Base-by-base conservation (phyloP, 208 protist genomes). In the Polymyxa betae region DNA sequence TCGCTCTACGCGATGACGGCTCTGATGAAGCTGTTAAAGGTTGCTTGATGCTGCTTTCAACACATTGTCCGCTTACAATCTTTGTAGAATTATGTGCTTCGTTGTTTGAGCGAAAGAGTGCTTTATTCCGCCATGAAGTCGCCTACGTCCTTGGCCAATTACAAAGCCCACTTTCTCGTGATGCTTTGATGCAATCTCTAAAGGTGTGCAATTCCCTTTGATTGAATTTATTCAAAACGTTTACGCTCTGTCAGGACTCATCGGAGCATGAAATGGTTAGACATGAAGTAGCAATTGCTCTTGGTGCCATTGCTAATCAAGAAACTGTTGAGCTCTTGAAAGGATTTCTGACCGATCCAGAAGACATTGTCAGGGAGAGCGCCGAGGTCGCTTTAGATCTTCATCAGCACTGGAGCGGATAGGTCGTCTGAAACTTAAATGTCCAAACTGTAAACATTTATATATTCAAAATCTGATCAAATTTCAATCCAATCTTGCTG, bases 71-170 rank as follows among this genome's bases (percentile, higher is more conserved):
- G 5, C 12, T 60, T 60, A 24, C 24, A 24, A 60, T 60, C 49
- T 5, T 5, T 45, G 94, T 89, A 29, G 95, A 96, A 5, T 93
- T 97, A 0, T 77, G 88, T 29, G 96, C 95, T 16, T 96, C 94
- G 0, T 96, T 99, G 0, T 45, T 93, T 44, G 97, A 98, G 1
- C 94, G 89, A 32, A 94, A 88, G 41, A 96, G 94, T 20, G 95
- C 96, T 0, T 95, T 99, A n/a, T 96, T 99, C 88, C 96, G 97
- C 35, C 98, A 99, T 92, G 98, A 99, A 93, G 96, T 99, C 38
- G 98, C 91, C 32, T 92, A 88, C 38, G 91, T 92, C 1, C 95
- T 99, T 24, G 98, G 98, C 1, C 98, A 99, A 94, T 91, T 99
- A 46, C 96, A 98, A 93, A 93, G 96, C 88, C 92, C 93, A 41